Conservation (phyloP, 2,329 filamentous ascomycete genomes). For the Bertia moriformis region DNA sequence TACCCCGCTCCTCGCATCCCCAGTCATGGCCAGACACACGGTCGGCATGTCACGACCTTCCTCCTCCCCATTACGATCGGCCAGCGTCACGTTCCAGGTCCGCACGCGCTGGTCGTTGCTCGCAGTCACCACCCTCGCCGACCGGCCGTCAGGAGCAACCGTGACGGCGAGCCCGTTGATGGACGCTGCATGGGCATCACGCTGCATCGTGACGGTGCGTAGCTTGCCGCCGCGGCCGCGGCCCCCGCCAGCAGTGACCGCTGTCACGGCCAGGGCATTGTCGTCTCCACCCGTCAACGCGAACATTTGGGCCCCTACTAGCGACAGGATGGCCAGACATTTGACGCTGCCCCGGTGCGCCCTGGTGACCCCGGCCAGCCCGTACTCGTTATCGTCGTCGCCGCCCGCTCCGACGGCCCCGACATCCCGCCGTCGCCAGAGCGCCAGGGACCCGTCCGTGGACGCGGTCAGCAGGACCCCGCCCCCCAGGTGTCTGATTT, state of each 20-base stretch:
- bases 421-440: too few species aligned
- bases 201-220: not conserved
- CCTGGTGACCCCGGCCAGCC: conserved; percentile 17
- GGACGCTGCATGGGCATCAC: not conserved
- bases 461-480: conserved; percentile 48
- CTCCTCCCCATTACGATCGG: not conserved
- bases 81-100: not conserved
- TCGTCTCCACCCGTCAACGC: conserved; percentile 77
- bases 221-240: too few species aligned
- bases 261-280: conserved; percentile 57
- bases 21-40: not conserved
- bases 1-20: not conserved
- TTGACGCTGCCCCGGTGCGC: conserved; percentile 79
- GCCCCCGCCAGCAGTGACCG: too few species aligned
- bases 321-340: conserved; percentile 29
- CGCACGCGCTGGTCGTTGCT: not conserved
- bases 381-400: conserved; percentile 9
- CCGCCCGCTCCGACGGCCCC: too few species aligned
- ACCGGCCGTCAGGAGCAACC: not conserved
- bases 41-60: not conserved
- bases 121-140: not conserved
- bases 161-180: not conserved
- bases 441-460: conserved; percentile 64
- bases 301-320: conserved; percentile 7
- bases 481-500: conserved; percentile 26